Conservation (phyloP, 176 grass and related monocot species). For the Oryza officinalis region DNA sequence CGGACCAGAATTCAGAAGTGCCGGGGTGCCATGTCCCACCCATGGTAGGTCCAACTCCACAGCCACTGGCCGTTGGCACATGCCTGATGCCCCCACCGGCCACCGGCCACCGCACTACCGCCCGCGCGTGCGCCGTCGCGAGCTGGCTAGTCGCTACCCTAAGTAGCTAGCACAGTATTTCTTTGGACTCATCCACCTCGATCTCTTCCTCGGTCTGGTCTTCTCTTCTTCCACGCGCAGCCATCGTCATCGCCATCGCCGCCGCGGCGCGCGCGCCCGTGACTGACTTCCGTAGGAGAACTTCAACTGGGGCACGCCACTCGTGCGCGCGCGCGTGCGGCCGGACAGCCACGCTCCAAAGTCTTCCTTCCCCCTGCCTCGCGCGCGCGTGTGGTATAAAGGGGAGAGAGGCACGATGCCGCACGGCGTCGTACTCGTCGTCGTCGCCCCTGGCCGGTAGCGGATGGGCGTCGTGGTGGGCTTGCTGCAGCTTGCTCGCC, state of each 20-base stretch:
- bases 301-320: constrained; percentile 1
- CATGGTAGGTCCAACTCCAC: background rate
- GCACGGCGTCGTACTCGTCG: background rate
- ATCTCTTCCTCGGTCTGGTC: background rate
- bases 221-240: background rate
- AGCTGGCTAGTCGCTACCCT: background rate
- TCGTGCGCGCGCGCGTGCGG: no score
- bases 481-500: background rate
- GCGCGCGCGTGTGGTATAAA: background rate
- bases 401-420: background rate
- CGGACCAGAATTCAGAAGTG: background rate
- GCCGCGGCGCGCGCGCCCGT: background rate
- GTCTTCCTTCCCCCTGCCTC: no score
- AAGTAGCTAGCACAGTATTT: background rate
- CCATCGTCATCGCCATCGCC: background rate
- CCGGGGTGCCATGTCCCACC: no score
- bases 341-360: no score
- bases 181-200: background rate
- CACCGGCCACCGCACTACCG: background rate
- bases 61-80: background rate
- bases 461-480: background rate
- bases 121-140: background rate
- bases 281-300: background rate
- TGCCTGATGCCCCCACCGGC: background rate
- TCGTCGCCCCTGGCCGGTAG: background rate